phyloP scores from a whole-genome alignment of 441 rosid genomes.

The Kokia cookei region DNA sequence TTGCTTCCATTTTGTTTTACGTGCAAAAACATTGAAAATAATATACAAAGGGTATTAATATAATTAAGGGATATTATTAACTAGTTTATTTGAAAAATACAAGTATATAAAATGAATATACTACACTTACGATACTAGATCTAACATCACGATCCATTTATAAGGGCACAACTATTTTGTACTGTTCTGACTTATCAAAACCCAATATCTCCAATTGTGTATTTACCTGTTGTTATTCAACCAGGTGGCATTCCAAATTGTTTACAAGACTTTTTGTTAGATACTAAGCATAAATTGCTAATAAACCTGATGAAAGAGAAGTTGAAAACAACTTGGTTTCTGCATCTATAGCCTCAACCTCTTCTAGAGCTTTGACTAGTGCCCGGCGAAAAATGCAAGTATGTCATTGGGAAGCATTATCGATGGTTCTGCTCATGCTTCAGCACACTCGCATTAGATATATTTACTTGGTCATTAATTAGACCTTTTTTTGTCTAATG shows the following conservation, averaged over 20 bases:
- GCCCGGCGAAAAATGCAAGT: conserved; percentile 44
- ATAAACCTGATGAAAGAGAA: conserved; percentile 43
- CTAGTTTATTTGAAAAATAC: no score
- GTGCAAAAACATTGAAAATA: no score
- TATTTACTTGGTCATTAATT: not conserved
- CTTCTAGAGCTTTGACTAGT: conserved; percentile 36
- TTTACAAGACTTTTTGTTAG: conserved; percentile 41
- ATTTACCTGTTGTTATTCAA: conserved; percentile 42
- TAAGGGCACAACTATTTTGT: conserved; percentile 61
- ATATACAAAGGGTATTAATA: no score
- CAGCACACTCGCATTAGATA: conserved; percentile 49
- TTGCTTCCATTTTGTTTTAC: no score
- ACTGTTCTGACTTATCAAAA: conserved; percentile 55
- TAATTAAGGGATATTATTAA: no score
- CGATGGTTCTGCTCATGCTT: conserved; percentile 27
- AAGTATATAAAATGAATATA: no score
- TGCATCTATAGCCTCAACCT: conserved; percentile 26
- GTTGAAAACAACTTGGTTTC: conserved; percentile 36
- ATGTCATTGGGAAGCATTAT: conserved; percentile 35
- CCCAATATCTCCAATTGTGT: conserved; percentile 45
- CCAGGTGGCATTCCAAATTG: conserved; percentile 35
- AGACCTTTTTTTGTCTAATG: not conserved
- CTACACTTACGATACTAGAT: no score
- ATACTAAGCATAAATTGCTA: conserved; percentile 26
- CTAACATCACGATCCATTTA: conserved; percentile 30